Evolutionary conservation across 345 rosid species (phyloP).

Genomic region (Sonneratia alba): DNA sequence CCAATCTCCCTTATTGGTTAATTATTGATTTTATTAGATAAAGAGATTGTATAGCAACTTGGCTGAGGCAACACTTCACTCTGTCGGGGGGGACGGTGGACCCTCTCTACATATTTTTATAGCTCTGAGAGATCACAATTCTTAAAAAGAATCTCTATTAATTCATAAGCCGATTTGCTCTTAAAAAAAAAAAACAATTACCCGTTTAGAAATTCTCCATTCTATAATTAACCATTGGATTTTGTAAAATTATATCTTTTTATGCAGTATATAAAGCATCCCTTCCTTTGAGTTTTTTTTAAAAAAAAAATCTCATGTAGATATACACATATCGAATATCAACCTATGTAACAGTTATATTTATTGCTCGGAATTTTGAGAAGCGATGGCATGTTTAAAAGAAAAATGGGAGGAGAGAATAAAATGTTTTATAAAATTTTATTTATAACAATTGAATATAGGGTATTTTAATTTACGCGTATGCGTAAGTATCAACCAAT

Average conservation of each 20-base stretch:
- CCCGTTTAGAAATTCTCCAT: slow-evolving; percentile 3
- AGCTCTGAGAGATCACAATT: not conserved
- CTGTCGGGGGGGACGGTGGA: not conserved
- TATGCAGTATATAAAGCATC: not conserved
- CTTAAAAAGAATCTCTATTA: not conserved
- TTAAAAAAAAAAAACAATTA: no score
- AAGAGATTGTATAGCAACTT: not conserved
- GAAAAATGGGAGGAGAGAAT: no score
- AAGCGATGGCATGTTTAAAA: no score
- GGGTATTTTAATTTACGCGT: no score
- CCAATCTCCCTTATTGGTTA: no score
- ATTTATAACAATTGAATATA: no score
- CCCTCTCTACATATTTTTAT: not conserved
- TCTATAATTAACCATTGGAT: not conserved
- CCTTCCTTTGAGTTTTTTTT: slow-evolving; percentile 5
- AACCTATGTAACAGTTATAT: no score
- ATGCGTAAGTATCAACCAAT: not conserved
- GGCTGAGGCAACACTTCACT: not conserved
- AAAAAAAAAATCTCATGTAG: no score
- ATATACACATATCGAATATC: no score
- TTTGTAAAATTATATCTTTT: not conserved
- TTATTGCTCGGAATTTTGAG: no score
- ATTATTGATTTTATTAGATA: not conserved
- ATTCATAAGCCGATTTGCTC: not conserved
- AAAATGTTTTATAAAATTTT: no score